A percentile compares a stretch with the other conserved stretches of the same genome.
phyloP scores from a whole-genome alignment of 108 stramenopile genomes.

The Nitzschia palea region DNA sequence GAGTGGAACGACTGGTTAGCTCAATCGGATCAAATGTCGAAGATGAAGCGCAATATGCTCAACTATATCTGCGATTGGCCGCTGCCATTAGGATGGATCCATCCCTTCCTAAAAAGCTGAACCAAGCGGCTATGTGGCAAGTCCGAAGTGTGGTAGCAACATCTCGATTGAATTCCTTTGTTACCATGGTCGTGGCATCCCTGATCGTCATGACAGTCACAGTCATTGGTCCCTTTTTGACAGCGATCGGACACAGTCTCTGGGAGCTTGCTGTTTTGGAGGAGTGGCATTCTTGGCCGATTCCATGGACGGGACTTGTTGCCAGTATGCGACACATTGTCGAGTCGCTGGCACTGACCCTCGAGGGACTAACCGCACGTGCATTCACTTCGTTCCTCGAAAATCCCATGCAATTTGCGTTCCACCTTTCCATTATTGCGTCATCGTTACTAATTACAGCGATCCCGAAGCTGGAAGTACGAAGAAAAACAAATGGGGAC shows the following conservation, averaged over 20 bases:
- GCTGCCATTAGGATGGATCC: slow-evolving; percentile 46
- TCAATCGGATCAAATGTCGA: slow-evolving; percentile 38
- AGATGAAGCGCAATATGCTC: slow-evolving; percentile 57
- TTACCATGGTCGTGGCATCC: slow-evolving; percentile 37
- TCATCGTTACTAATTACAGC: slow-evolving; percentile 48
- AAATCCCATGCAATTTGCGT: slow-evolving; percentile 59
- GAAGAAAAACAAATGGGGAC: slow-evolving; percentile 7
- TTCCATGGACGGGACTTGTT: slow-evolving; percentile 50
- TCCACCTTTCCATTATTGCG: slow-evolving; percentile 51
- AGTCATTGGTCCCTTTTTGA: slow-evolving; percentile 47
- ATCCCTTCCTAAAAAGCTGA: slow-evolving; percentile 27
- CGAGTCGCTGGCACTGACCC: slow-evolving; percentile 18
- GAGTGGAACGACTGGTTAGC: slow-evolving; percentile 23
- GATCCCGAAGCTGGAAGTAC: slow-evolving; percentile 57
- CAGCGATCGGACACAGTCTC: slow-evolving; percentile 34
- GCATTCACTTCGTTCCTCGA: slow-evolving; percentile 7
- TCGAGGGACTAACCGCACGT: slow-evolving; percentile 28
- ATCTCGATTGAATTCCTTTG: slow-evolving; percentile 61
- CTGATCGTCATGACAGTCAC: slow-evolving; percentile 64
- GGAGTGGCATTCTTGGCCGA: slow-evolving; percentile 51
- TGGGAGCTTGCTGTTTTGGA: slow-evolving; percentile 32
- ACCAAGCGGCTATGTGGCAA: slow-evolving; percentile 41
- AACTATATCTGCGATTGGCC: slow-evolving; percentile 71
- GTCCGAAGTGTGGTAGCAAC: slow-evolving; percentile 44
- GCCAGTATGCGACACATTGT: slow-evolving; percentile 24